Base-by-base conservation (phyloP, 1,284 basidiomycete species). In the Xanthoconium separans region DNA sequence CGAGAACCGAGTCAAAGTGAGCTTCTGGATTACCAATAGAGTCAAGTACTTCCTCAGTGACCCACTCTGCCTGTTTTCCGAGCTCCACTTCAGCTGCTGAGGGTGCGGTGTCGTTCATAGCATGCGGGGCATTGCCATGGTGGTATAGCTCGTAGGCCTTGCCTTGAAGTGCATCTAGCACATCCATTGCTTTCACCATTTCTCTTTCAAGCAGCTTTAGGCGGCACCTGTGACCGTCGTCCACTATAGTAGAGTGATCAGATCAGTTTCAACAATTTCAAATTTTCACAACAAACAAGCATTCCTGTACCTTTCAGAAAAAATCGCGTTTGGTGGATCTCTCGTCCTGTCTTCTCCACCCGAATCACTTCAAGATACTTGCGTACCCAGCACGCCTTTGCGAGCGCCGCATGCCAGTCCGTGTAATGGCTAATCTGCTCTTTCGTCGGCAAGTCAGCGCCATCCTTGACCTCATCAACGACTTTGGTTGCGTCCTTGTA, bases 401-500 rank as follows among this genome's bases (percentile, higher is more conserved):
- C 54, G 15, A 65, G 51, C 6, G 57, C 58, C 4, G 31, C 39
- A 1, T 44, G 36, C 48, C 58, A 54, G 42, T 69, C 61, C 1
- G 50, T 44, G 39, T 62, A 65, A 3, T 31, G 20, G n/a, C 8
- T n/a, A 6, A 72, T 60, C 42, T 62, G 56, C 6, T 52, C 54
- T 15, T 55, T 44, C 4, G 59, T 50, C 0, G 70, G 69, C 8
- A 73, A 30, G 6, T 59, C 46, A 1, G 40, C 13, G 1, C 51
- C 56, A 3, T 44, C 41, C 40, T 58, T 55, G 8, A 65, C 43
- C 2, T 61, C 43, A 22, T 72, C 70, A 5, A 72, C 70, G 16
- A 63, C 47, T 31, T 63, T 54, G 4, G 63, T 59, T 2, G 71
- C 72, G 7, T 62, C 62, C 51, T 71, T 72, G 58, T 73, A 72